phyloP scores from a whole-genome alignment of 2,329 filamentous ascomycete genomes.

The Aspergillus versicolor region DNA sequence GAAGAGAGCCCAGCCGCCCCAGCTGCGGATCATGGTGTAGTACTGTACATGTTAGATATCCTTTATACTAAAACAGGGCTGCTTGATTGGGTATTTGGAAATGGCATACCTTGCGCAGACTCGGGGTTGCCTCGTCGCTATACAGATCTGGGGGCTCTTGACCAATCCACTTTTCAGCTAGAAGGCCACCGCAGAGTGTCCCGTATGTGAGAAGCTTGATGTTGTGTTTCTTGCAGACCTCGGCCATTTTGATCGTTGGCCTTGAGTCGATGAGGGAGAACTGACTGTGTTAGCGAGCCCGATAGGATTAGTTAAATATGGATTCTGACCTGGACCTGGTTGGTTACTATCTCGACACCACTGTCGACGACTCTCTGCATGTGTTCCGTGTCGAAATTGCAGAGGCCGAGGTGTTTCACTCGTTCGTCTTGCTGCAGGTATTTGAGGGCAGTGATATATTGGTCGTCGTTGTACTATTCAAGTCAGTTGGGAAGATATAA shows the following conservation, averaged over 20 bases:
- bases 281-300: not conserved
- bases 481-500: no score
- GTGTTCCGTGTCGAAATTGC: slow-evolving; percentile 3
- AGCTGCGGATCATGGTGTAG: not conserved
- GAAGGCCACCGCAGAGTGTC: not conserved
- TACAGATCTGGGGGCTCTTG: not conserved
- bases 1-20: not conserved
- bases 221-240: not conserved
- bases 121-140: not conserved
- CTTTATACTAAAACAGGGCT: rapidly evolving
- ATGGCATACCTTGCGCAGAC: not conserved
- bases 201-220: not conserved
- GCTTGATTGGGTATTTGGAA: no score
- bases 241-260: not conserved
- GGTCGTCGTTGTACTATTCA: not conserved
- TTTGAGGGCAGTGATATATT: not conserved
- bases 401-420: not conserved
- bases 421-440: not conserved
- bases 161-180: not conserved
- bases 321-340: not conserved
- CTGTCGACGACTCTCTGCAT: not conserved
- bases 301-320: not conserved
- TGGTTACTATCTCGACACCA: not conserved
- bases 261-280: not conserved
- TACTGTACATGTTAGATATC: not conserved